A percentile compares a stretch with the other conserved stretches of the same genome.
These are phyloP conservation scores for Trichoderma sp. DNA, from an alignment of 2,329 filamentous ascomycete genomes.

Conservation along the genomic window DNA sequence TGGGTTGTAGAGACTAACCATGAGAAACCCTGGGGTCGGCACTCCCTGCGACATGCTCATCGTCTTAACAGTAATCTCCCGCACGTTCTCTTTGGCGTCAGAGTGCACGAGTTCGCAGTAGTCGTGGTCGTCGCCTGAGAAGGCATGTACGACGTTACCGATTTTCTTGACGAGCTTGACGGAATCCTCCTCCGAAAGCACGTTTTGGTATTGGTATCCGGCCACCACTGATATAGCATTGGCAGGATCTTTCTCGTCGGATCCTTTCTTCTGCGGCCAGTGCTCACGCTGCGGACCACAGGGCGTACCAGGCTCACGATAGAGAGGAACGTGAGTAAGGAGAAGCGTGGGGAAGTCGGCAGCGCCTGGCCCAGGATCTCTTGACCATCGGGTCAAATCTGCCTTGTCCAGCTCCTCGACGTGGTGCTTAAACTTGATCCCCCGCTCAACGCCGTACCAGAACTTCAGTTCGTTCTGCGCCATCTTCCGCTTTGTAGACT, in stretches of 20 bases:
- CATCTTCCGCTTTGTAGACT: constrained; percentile 62
- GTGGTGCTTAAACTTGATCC: constrained; percentile 54
- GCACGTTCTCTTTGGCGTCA: constrained; percentile 60
- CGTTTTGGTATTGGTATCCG: constrained; percentile 97
- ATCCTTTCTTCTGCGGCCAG: constrained; percentile 67
- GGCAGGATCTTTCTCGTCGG: constrained; percentile 63
- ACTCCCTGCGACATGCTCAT: constrained; percentile 97
- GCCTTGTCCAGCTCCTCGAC: constrained; percentile 57
- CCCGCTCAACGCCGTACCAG: constrained; percentile 58
- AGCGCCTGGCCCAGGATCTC: constrained; percentile 43
- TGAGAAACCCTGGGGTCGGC: constrained; percentile 77
- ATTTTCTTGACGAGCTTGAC: constrained; percentile 71
- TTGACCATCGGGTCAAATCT: constrained; percentile 30
- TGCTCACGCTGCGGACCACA: constrained; percentile 85
- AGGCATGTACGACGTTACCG: constrained; percentile 79
- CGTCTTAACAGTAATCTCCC: constrained; percentile 93
- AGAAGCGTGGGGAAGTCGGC: constrained; percentile 81
- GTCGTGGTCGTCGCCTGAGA: constrained; percentile 96
- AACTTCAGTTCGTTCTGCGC: constrained; percentile 66
- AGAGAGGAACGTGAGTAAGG: constrained; percentile 87
- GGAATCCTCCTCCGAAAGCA: constrained; percentile 75
- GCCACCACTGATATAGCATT: constrained; percentile 74
- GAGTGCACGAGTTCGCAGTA: constrained; percentile 89
- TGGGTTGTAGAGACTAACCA: constrained; percentile 91
- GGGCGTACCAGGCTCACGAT: constrained; percentile 74